Percentiles rank a stretch among this genome's conserved stretches.
Evolutionary conservation across 345 rosid genomes (phyloP).

Genomic region (Eucalyptus paniculata): DNA sequence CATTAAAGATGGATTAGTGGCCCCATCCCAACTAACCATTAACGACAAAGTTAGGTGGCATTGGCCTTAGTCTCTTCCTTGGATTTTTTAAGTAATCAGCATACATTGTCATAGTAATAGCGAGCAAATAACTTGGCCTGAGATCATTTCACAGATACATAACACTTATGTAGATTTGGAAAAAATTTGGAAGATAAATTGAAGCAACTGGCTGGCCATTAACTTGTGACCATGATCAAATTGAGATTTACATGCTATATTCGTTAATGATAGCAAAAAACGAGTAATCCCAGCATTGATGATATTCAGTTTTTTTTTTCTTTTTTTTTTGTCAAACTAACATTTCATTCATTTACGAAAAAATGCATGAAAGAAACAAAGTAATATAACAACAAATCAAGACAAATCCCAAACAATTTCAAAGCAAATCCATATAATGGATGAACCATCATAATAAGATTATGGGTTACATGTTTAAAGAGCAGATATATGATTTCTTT

Average conservation of each 20-base stretch:
- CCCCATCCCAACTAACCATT: background rate
- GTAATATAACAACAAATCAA: no score
- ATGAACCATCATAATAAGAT: no score
- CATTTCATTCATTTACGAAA: no score
- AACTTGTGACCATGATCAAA: background rate
- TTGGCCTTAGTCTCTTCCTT: background rate
- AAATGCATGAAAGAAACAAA: no score
- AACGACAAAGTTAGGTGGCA: background rate
- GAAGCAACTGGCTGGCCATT: background rate
- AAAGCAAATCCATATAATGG: no score
- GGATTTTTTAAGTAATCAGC: background rate
- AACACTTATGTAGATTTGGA: background rate
- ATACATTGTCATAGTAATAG: background rate
- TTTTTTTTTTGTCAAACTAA: no score
- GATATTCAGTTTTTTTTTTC: no score
- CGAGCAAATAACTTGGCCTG: background rate
- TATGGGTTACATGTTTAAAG: no score
- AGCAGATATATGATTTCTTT: no score
- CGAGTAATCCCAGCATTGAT: background rate
- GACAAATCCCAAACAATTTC: no score
- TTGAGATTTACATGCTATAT: background rate
- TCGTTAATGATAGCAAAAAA: background rate
- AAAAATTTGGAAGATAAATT: background rate
- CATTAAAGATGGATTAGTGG: background rate
- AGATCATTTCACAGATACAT: background rate